These are phyloP conservation scores for Ustilago hordei DNA, from an alignment of 1,284 basidiomycete species.

Conservation along the genomic window DNA sequence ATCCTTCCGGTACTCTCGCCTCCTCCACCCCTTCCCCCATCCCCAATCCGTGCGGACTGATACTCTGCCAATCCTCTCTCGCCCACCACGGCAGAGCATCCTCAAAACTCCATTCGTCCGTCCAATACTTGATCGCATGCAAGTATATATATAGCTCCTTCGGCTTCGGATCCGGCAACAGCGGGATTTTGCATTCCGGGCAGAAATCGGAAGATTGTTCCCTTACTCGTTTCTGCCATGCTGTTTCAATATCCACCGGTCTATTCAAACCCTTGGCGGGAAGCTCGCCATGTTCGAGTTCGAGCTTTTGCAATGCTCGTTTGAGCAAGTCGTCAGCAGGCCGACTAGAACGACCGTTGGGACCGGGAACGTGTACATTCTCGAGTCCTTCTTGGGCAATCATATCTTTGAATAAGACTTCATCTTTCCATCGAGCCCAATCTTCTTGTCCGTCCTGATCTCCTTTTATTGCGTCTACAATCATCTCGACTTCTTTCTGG, in stretches of 20 bases:
- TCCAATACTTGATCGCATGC: slow-evolving; percentile 69
- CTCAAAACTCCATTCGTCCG: slow-evolving; percentile 66
- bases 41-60: slow-evolving; percentile 21
- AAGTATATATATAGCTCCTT: slow-evolving; percentile 67
- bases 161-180: slow-evolving; percentile 63
- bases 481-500: slow-evolving; percentile 60
- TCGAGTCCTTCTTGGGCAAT: slow-evolving; percentile 60
- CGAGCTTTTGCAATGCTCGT: slow-evolving; percentile 39
- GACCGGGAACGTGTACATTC: slow-evolving; percentile 57
- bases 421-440: slow-evolving; percentile 68
- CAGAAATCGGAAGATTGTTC: slow-evolving; percentile 57
- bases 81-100: slow-evolving; percentile 69
- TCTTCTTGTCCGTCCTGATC: slow-evolving; percentile 66
- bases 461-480: slow-evolving; percentile 66
- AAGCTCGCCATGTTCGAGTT: slow-evolving; percentile 30
- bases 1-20: slow-evolving; percentile 28
- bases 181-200: slow-evolving; percentile 62
- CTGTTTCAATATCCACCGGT: slow-evolving; percentile 47
- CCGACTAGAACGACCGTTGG: slow-evolving; percentile 56
- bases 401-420: slow-evolving; percentile 64
- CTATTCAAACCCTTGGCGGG: slow-evolving; percentile 44
- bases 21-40: slow-evolving; percentile 14
- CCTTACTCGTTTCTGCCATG: slow-evolving; percentile 45
- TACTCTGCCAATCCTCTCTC: slow-evolving; percentile 50
- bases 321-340: slow-evolving; percentile 45